Percentiles rank a stretch among this genome's conserved stretches.
Conservation (phyloP, 2,329 filamentous ascomycete species). For the Sclerotinia subarctica region DNA sequence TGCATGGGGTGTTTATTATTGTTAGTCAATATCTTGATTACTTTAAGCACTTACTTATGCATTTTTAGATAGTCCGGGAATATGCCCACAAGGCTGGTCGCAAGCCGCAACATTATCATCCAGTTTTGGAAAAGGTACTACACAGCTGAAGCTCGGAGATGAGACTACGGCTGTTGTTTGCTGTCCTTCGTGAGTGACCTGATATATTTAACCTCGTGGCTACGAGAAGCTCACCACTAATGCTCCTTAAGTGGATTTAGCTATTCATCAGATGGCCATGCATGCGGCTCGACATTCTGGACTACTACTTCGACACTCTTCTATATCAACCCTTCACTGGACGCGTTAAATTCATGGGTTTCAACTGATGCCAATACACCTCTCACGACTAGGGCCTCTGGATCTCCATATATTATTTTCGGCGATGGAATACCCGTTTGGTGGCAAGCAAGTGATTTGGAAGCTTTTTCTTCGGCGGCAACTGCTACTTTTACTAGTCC, state of each 20-base stretch:
- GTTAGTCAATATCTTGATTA: neutral
- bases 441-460: conserved; percentile 4
- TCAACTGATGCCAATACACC: neutral
- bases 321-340: neutral
- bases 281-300: neutral
- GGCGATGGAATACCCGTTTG: neutral
- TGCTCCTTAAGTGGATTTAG: neutral
- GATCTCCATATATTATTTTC: neutral
- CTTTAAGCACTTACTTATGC: neutral
- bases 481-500: neutral
- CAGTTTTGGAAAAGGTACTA: neutral
- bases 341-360: neutral
- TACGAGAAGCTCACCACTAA: neutral
- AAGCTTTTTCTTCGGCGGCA: neutral
- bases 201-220: neutral
- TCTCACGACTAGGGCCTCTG: neutral
- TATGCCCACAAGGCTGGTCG: neutral
- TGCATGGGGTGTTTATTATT: conserved; percentile 1
- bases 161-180: neutral
- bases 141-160: neutral
- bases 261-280: neutral
- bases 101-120: neutral
- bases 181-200: neutral
- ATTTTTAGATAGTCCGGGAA: neutral
- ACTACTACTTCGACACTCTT: neutral